Base-by-base conservation (phyloP, 2,329 filamentous ascomycete species). In the Epichloe uncinata region DNA sequence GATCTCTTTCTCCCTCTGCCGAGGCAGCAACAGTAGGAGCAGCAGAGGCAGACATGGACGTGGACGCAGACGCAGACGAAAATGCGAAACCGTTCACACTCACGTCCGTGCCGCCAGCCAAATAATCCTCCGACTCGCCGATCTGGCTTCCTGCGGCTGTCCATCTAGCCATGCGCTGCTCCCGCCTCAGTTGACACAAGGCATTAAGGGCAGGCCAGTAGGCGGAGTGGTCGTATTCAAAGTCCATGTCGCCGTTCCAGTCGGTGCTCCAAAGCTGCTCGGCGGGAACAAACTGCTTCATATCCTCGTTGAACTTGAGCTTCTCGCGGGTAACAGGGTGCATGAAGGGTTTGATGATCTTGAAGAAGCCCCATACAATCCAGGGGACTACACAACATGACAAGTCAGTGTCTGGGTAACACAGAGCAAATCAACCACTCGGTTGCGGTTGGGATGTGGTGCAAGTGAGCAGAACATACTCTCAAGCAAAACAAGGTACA, bases 251-350 rank as follows among this genome's bases (percentile, higher is more conserved):
- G 51, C 93, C 91, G 45, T 83, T 82, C 58, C 72, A 74, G 60
- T 85, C 82, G 51, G 82, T 75, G 59, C 81, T 84, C 82, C 88
- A 85, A 48, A 98, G 78, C 65, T 97, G 91, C 60, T 83, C 75
- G 7, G 81, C 68, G 5, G 89, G 89, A 18, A 98, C 84, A 64
- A 89, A 88, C 57, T 85, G 73, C 57, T 76, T 77, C 72, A 95
- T 82, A 63, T 94, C 85, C 66, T 95, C 89, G 73, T 97, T 96
- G 76, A 95, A 96, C 72, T 93, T 94, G 71, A 98, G 82, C 74
- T 98, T 98, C 62, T 93, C 82, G 52, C 86, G 82, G 9, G 93
- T 98, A 60, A 90, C 72, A 7, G 93, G 93, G 67, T 98, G 93
- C 69, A 98, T 95, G 69, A 98, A 96, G 38, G 91, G 89, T 4